Base-by-base conservation (phyloP, 106 monocot species). In the Dendrobium huoshanense region DNA sequence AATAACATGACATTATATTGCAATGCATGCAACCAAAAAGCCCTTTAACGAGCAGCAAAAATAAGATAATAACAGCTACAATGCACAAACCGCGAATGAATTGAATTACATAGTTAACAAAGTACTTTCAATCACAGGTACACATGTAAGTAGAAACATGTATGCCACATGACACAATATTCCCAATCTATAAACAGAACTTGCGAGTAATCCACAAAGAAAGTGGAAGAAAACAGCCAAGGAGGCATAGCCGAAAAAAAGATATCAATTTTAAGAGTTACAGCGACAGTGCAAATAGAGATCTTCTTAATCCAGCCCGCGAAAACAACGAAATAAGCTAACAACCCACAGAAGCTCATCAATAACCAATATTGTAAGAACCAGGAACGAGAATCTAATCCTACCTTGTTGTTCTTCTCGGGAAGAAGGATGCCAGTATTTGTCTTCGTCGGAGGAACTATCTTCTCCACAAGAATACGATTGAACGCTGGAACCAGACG, bases 391-490 rank as follows among this genome's bases (percentile, higher is more conserved):
- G 70, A 31, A 37, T 70, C 13, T 27, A 37, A 70, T 6, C 27
- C 33, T 78, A 88, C 88, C 88, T 88, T 85, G 79, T 77, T 51
- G 61, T 77, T 85, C 77, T 88, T 88, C 79, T 88, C 88, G 11
- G 88, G 88, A 37, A 85, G 88, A 40, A 88, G 58, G 77, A 85
- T 85, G 47, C 88, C 88, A 5, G 82, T 33, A 67, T 18, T 77
- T 48, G 88, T 88, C 85, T 88, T 88, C 31, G 88, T 81, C 0
- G 88, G 85, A 18, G 85, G 88, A 9, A 88, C 82, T 68, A 88
- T 80, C 85, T 88, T 88, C 85, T 88, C 85, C 13, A 88, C 80
- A 8, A 88, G 78, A 58, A 88, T 47, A 4, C 88, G 81, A 27
- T 88, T 88, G 45, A 88, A 31, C 7, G 77, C 31, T 4, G 88